Conservation (phyloP, 2,329 filamentous ascomycete genomes). For the Pseudogymnoascus verrucosus region DNA sequence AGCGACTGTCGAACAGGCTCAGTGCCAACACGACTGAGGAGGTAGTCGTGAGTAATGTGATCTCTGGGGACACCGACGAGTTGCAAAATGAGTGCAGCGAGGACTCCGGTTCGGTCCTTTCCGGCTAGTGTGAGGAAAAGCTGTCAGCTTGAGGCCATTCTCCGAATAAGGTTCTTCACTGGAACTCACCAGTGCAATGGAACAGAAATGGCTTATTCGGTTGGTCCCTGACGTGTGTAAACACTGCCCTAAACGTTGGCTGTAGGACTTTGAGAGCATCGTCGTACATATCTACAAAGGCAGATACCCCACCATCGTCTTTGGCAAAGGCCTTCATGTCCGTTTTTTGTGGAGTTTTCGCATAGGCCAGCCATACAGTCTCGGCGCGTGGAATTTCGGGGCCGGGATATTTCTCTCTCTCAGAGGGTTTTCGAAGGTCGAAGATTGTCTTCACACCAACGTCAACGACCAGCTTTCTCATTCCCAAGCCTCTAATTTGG, state of each 20-base stretch:
- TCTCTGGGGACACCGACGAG: constrained; percentile 40
- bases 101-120: constrained; percentile 45
- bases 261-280: constrained; percentile 37
- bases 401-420: constrained; percentile 37
- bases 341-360: constrained; percentile 27
- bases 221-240: constrained; percentile 41
- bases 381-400: constrained; percentile 38
- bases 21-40: constrained; percentile 45
- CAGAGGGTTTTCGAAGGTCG: constrained; percentile 41
- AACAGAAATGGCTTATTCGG: constrained; percentile 39
- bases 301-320: constrained; percentile 36
- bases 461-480: not conserved
- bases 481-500: constrained; percentile 11
- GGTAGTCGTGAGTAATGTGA: constrained; percentile 40
- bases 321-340: constrained; percentile 34
- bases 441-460: constrained; percentile 31
- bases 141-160: not conserved
- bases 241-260: constrained; percentile 35
- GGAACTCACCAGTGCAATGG: constrained; percentile 45
- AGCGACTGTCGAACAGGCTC: constrained; percentile 44
- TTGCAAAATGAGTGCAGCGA: constrained; percentile 42
- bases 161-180: not conserved
- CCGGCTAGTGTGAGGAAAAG: constrained; percentile 33
- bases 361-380: constrained; percentile 36
- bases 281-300: constrained; percentile 40